phyloP scores from a whole-genome alignment of 495 filamentous ascomycete genomes.

The Penicillium salamii region DNA sequence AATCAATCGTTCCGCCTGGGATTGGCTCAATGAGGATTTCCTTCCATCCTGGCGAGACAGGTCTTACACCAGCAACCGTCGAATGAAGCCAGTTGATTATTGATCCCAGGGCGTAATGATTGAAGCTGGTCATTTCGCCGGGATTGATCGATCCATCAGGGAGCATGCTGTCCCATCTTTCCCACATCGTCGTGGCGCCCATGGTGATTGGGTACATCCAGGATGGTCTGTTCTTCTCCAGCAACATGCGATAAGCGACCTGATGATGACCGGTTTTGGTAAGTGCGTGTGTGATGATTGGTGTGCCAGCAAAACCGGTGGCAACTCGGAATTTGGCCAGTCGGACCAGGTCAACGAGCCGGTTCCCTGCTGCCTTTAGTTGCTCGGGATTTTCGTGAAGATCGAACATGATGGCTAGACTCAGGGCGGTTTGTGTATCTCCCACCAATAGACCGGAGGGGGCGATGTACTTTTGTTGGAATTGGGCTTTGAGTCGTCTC shows the following conservation, averaged over 20 bases:
- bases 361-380: too few relatives aligned
- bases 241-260: constrained; percentile 36
- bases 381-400: too few relatives aligned
- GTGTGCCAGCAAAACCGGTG: constrained; percentile 56
- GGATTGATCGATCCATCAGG: constrained; percentile 49
- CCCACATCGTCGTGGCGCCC: constrained; percentile 54
- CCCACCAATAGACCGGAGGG: too few relatives aligned
- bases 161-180: constrained; percentile 55
- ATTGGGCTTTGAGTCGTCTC: constrained; percentile 52
- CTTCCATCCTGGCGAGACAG: background rate
- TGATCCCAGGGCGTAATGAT: constrained; percentile 48
- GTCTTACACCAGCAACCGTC: background rate
- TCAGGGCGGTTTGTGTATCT: too few relatives aligned
- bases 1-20: too few relatives aligned
- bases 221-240: constrained; percentile 37
- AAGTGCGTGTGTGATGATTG: constrained; percentile 44
- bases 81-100: constrained; percentile 37
- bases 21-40: background rate
- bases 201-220: constrained; percentile 53
- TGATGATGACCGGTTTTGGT: constrained; percentile 29
- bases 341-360: too few relatives aligned
- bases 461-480: too few relatives aligned
- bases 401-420: too few relatives aligned
- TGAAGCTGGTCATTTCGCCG: constrained; percentile 55
- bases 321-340: constrained; percentile 30